These are phyloP conservation scores for Melampsora abietis-canadensis DNA, from an alignment of 1,284 basidiomycete genomes.

Conservation along the genomic window DNA sequence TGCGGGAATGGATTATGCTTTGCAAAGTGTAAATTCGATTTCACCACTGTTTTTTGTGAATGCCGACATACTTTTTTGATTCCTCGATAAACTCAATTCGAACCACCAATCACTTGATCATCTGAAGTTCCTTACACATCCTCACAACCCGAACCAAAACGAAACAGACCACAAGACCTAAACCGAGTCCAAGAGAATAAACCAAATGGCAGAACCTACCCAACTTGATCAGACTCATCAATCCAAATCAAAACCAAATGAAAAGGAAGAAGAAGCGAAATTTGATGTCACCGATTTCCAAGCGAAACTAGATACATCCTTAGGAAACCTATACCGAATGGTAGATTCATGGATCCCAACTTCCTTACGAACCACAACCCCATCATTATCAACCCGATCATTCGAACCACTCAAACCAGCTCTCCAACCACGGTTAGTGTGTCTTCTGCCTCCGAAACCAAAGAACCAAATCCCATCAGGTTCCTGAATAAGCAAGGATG, in stretches of 20 bases:
- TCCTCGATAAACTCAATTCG: too few relatives aligned
- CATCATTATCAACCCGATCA: not conserved
- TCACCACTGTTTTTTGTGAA: too few relatives aligned
- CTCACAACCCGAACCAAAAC: too few relatives aligned
- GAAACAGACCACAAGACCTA: not conserved
- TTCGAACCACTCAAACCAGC: not conserved
- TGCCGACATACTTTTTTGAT: too few relatives aligned
- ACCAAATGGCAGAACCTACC: not conserved
- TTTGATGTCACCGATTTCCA: not conserved
- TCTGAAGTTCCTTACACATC: too few relatives aligned
- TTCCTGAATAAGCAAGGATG: too few relatives aligned
- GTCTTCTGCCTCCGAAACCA: too few relatives aligned
- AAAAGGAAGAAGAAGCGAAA: not conserved
- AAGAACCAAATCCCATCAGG: too few relatives aligned
- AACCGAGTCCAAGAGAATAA: not conserved
- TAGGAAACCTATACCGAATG: not conserved
- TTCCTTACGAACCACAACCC: not conserved
- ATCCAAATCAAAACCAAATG: not conserved
- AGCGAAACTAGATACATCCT: not conserved
- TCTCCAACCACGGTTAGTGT: not conserved
- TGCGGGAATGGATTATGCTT: too few relatives aligned
- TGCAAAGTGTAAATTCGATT: too few relatives aligned
- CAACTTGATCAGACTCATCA: not conserved
- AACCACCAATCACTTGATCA: too few relatives aligned
- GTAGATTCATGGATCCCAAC: conserved; percentile 3